These are phyloP conservation scores for Penicillium lagena DNA, from an alignment of 495 filamentous ascomycete genomes.

Conservation along the genomic window DNA sequence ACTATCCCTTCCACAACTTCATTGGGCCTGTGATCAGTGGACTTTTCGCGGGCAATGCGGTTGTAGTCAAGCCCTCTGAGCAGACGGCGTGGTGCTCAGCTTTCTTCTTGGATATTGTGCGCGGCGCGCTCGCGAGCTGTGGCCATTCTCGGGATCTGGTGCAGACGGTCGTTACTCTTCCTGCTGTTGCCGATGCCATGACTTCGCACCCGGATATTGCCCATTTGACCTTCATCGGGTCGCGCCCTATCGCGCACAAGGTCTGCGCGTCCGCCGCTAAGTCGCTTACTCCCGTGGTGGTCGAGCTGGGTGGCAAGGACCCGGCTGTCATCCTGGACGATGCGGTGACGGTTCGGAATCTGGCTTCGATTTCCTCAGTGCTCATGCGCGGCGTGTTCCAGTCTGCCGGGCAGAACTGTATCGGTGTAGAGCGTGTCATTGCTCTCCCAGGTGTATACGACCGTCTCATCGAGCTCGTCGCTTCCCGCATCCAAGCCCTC, in stretches of 20 bases:
- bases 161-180: conserved; percentile 83
- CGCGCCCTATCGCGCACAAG: conserved; percentile 75
- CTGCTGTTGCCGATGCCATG: conserved; percentile 70
- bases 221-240: conserved; percentile 98
- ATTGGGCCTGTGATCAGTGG: conserved; percentile 85
- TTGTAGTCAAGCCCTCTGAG: conserved; percentile 90
- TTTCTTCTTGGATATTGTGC: conserved; percentile 74
- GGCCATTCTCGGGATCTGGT: conserved; percentile 79
- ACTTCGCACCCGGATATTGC: conserved; percentile 78
- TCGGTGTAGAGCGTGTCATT: conserved; percentile 92
- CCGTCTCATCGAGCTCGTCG: conserved; percentile 61
- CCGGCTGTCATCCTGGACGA: conserved; percentile 87
- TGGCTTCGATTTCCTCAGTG: conserved; percentile 66
- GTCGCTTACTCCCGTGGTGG: conserved; percentile 71
- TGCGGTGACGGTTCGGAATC: conserved; percentile 47
- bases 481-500: conserved; percentile 62
- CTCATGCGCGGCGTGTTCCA: conserved; percentile 92
- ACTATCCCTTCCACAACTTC: conserved; percentile 94
- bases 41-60: conserved; percentile 86
- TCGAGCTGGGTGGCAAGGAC: conserved; percentile 95
- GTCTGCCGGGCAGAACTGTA: conserved; percentile 96
- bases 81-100: conserved; percentile 83
- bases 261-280: conserved; percentile 84
- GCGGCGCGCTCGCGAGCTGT: conserved; percentile 72
- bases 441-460: conserved; percentile 69